These are phyloP conservation scores for Neonectria hederae DNA, from an alignment of 2,329 filamentous ascomycete genomes.

Conservation along the genomic window DNA sequence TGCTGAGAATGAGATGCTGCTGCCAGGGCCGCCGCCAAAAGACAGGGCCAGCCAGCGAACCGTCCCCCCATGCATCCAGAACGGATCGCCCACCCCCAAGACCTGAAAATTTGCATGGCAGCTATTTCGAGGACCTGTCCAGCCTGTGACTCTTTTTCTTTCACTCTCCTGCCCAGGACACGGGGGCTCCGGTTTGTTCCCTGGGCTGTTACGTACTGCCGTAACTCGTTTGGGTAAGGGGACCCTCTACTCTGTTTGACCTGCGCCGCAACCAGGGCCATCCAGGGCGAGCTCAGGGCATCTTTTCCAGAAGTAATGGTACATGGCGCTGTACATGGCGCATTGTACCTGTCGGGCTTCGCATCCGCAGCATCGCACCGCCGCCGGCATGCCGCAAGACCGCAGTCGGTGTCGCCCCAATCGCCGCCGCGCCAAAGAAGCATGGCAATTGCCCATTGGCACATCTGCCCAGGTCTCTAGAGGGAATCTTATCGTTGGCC, in stretches of 20 bases:
- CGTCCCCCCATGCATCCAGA: slow-evolving; percentile 22
- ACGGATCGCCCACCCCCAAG: slow-evolving; percentile 8
- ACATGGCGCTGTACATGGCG: slow-evolving; percentile 1
- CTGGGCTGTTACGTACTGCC: slow-evolving; percentile 36
- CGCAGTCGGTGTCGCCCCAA: slow-evolving; percentile 16
- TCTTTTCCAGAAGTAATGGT: background rate
- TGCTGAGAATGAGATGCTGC: slow-evolving; percentile 11
- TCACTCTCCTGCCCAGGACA: slow-evolving; percentile 15
- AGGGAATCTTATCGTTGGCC: slow-evolving; percentile 43
- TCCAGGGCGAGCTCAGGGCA: background rate
- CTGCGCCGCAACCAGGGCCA: slow-evolving; percentile 29
- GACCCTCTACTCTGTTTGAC: slow-evolving; percentile 33
- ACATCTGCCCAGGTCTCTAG: slow-evolving; percentile 24
- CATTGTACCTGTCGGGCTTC: background rate
- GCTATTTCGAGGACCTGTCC: slow-evolving; percentile 31
- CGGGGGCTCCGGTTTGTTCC: slow-evolving; percentile 40
- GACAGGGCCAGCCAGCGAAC: slow-evolving; percentile 30
- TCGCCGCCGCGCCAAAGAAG: slow-evolving; percentile 38
- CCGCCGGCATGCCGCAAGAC: background rate
- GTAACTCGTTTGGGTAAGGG: slow-evolving; percentile 35
- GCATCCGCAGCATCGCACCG: background rate
- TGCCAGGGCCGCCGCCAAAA: slow-evolving; percentile 5
- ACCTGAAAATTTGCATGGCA: slow-evolving; percentile 20
- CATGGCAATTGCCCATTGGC: slow-evolving; percentile 29
- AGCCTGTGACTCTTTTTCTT: slow-evolving; percentile 11